Evolutionary conservation across 139 green algal species (phyloP).

Genomic region (Edaphochlamys debaryana): DNA sequence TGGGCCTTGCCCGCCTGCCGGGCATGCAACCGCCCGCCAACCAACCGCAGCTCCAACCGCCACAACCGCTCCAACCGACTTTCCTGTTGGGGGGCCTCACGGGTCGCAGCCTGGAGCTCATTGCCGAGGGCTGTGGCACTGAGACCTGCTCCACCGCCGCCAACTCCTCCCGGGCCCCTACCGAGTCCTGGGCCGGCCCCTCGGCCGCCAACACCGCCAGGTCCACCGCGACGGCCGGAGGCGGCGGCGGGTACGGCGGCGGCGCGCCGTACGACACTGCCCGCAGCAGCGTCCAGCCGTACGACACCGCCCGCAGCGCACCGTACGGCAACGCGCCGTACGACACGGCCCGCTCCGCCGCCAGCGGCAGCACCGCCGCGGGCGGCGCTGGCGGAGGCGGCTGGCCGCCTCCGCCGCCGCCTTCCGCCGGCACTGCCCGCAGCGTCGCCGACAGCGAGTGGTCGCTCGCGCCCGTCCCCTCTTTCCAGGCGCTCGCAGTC

Average conservation of each 20-base stretch:
- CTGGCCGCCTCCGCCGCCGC: constrained; percentile 26
- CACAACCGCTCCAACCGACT: too few species aligned
- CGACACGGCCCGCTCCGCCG: constrained; percentile 15
- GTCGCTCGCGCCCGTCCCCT: not conserved
- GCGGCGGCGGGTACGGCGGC: too few species aligned
- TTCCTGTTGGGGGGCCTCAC: too few species aligned
- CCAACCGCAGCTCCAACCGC: too few species aligned
- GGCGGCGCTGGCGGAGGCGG: not conserved
- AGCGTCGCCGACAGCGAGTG: constrained; percentile 33
- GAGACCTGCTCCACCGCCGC: not conserved
- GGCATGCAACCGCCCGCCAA: too few species aligned
- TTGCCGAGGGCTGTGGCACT: constrained; percentile 2
- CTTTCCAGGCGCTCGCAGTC: too few species aligned
- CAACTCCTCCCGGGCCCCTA: not conserved
- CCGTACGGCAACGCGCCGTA: constrained; percentile 18
- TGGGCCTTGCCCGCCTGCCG: not conserved
- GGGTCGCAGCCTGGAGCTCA: constrained; percentile 18
- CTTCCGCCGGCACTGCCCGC: constrained; percentile 8
- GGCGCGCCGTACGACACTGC: too few species aligned
- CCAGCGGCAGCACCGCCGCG: not conserved
- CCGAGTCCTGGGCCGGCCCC: not conserved
- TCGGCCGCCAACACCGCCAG: too few species aligned
- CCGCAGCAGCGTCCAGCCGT: constrained; percentile 1
- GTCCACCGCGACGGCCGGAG: too few species aligned
- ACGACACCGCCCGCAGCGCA: constrained; percentile 17